phyloP scores from a whole-genome alignment of 768 basidiomycete species.

The Russula sp. region DNA sequence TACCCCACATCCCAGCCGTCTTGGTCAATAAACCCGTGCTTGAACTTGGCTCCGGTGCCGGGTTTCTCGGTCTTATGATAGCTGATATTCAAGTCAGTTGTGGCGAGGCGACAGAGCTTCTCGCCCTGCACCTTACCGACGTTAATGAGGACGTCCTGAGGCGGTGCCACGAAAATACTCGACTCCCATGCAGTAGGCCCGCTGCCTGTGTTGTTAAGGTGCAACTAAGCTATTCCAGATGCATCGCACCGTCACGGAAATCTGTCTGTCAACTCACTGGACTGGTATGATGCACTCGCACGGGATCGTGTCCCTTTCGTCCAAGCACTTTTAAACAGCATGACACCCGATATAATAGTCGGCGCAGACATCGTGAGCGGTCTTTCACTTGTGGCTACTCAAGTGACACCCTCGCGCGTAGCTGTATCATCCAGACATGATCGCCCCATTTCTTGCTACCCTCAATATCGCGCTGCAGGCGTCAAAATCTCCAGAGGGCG shows the following conservation, averaged over 20 bases:
- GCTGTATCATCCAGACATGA: conserved; percentile 17
- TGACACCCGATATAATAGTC: conserved; percentile 50
- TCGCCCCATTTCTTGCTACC: conserved; percentile 17
- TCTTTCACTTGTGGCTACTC: background rate
- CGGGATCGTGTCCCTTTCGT: conserved; percentile 16
- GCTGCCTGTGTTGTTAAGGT: background rate
- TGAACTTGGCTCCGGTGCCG: conserved; percentile 70
- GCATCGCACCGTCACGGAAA: conserved; percentile 42
- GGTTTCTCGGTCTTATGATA: conserved; percentile 63
- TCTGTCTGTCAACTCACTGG: conserved; percentile 41
- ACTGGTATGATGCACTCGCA: conserved; percentile 61
- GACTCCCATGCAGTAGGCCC: conserved; percentile 60
- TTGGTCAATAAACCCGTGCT: conserved; percentile 43
- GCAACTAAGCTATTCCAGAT: conserved; percentile 34
- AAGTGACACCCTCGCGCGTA: background rate
- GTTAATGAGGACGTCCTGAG: conserved; percentile 53
- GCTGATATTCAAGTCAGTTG: conserved; percentile 45
- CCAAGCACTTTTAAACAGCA: conserved; percentile 33
- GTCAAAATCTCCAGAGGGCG: background rate
- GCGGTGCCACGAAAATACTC: conserved; percentile 52
- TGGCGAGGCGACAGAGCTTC: conserved; percentile 2
- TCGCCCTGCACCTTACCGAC: conserved; percentile 43
- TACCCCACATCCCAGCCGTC: conserved; percentile 30
- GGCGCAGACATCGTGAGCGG: conserved; percentile 60
- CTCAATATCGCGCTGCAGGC: conserved; percentile 13